phyloP scores from a whole-genome alignment of 2,329 filamentous ascomycete species.

The Akanthomyces lecanii region DNA sequence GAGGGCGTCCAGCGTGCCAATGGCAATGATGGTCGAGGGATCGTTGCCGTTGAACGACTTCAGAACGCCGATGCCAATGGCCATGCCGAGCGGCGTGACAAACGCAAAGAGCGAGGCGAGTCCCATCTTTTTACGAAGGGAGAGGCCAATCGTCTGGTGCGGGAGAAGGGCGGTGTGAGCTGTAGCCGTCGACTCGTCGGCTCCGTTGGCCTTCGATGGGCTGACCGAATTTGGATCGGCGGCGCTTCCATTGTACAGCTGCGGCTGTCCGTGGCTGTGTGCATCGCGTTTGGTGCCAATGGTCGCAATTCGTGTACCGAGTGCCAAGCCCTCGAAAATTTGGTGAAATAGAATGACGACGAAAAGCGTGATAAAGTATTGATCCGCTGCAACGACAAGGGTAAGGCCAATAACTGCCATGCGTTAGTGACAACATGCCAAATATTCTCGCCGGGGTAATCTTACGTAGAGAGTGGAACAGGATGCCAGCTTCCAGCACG shows the following conservation, averaged over 20 bases:
- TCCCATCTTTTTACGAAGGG: slow-evolving; percentile 49
- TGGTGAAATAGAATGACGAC: slow-evolving; percentile 73
- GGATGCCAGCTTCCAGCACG: slow-evolving; percentile 68
- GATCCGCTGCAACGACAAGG: slow-evolving; percentile 55
- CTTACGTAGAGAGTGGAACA: slow-evolving; percentile 69
- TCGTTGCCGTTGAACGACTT: slow-evolving; percentile 70
- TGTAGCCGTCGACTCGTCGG: slow-evolving; percentile 18
- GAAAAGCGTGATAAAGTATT: slow-evolving; percentile 54
- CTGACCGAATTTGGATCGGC: slow-evolving; percentile 19
- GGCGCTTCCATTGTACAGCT: neutral
- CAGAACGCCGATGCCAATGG: slow-evolving; percentile 70
- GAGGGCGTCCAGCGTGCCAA: slow-evolving; percentile 69
- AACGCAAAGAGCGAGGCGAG: slow-evolving; percentile 63
- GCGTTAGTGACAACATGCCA: neutral
- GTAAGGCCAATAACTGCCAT: slow-evolving; percentile 57
- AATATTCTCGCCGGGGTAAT: slow-evolving; percentile 10
- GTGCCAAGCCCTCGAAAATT: slow-evolving; percentile 71
- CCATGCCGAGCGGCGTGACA: slow-evolving; percentile 75
- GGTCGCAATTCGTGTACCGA: slow-evolving; percentile 65
- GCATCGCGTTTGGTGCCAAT: slow-evolving; percentile 37
- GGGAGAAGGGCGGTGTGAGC: slow-evolving; percentile 18
- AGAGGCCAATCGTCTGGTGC: slow-evolving; percentile 24
- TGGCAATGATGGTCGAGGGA: slow-evolving; percentile 61
- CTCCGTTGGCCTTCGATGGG: slow-evolving; percentile 11
- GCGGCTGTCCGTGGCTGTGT: neutral